Evolutionary conservation across 1,284 basidiomycete genomes (phyloP).

Genomic region (Hypsizygus ulmarius): DNA sequence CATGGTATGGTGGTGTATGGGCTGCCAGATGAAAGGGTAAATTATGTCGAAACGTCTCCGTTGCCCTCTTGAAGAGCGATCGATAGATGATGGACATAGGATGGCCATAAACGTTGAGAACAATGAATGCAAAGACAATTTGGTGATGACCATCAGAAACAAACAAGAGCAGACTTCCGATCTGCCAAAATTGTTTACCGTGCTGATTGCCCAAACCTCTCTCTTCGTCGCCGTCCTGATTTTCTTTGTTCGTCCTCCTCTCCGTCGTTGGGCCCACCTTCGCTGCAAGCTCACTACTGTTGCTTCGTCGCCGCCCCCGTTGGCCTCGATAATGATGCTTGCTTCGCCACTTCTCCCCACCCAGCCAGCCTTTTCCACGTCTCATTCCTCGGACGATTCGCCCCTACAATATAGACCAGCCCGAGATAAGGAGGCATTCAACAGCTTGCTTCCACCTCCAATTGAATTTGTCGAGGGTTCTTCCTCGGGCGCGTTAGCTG

Average conservation of each 20-base stretch:
- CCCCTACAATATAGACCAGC: conserved; percentile 55
- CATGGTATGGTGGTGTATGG: too few species aligned
- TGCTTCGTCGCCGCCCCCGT: neutral
- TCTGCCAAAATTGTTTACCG: conserved; percentile 10
- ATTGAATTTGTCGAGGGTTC: conserved; percentile 81
- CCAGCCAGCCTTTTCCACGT: conserved; percentile 46
- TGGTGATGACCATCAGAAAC: conserved; percentile 17
- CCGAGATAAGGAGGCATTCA: conserved; percentile 70
- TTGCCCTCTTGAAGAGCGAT: too few species aligned
- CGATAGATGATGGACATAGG: too few species aligned
- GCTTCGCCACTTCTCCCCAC: conserved; percentile 56
- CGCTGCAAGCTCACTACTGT: neutral
- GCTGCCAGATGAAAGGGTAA: too few species aligned
- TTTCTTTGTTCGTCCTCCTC: neutral
- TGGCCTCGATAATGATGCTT: conserved; percentile 41
- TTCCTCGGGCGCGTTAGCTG: conserved; percentile 65
- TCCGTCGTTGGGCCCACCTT: neutral
- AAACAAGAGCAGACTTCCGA: conserved; percentile 12
- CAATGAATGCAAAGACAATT: neutral
- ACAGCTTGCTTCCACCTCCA: conserved; percentile 67
- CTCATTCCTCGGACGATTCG: conserved; percentile 46
- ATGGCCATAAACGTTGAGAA: neutral
- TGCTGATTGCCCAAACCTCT: conserved; percentile 4
- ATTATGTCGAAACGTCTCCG: too few species aligned
- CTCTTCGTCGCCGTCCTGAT: neutral